A percentile compares a stretch with the other conserved stretches of the same genome.
These are phyloP conservation scores for Penicillium egyptiacum DNA, from an alignment of 495 filamentous ascomycete genomes.

Conservation along the genomic window DNA sequence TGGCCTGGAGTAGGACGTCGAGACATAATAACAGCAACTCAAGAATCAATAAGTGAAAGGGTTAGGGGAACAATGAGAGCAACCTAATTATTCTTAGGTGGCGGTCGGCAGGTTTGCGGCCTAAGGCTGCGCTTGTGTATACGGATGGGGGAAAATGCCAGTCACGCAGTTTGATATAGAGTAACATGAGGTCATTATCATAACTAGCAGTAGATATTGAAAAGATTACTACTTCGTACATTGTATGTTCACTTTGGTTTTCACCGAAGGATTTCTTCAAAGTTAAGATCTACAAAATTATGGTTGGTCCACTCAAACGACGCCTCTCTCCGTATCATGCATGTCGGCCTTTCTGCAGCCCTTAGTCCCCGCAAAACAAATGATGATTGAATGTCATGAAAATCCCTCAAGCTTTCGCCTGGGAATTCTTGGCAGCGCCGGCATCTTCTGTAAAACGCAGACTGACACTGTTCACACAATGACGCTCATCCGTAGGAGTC, in stretches of 20 bases:
- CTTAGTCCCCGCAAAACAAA: conserved; percentile 16
- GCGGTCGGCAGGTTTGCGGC: conserved; percentile 28
- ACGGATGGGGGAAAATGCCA: conserved; percentile 23
- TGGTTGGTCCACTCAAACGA: conserved; percentile 9
- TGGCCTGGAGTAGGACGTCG: conserved; percentile 76
- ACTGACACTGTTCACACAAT: conserved; percentile 95
- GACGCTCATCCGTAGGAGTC: conserved; percentile 92
- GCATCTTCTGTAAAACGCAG: conserved; percentile 74
- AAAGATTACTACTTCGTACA: background rate
- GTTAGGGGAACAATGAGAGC: conserved; percentile 25
- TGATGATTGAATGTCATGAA: background rate
- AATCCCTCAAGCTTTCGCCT: conserved; percentile 29
- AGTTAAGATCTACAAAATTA: background rate
- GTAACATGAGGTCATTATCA: background rate
- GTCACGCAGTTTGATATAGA: conserved; percentile 24
- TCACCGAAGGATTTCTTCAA: background rate
- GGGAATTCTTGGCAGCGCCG: conserved; percentile 27
- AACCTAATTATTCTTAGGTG: conserved; percentile 22
- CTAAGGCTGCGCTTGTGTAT: conserved; percentile 21
- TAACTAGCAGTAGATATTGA: background rate
- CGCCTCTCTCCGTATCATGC: conserved; percentile 9
- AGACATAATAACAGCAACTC: conserved; percentile 64
- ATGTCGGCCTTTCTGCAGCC: conserved; percentile 10
- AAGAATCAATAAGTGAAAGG: conserved; percentile 12
- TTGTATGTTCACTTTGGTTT: background rate